Evolutionary conservation across 2,329 filamentous ascomycete genomes (phyloP).

Genomic region (Ascomycota sp.): DNA sequence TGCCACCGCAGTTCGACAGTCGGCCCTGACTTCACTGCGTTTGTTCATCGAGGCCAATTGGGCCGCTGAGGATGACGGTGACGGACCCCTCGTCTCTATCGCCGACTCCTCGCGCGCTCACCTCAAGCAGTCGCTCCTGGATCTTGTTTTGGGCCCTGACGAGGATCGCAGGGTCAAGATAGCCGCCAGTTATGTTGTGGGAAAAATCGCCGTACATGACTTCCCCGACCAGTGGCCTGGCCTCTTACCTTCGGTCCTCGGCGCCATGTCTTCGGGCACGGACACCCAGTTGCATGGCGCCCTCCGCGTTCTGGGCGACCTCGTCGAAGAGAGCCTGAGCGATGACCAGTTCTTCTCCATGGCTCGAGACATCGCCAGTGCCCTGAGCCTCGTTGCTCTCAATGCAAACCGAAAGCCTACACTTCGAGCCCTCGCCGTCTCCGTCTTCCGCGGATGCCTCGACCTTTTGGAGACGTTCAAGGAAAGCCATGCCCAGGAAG

Average conservation of each 20-base stretch:
- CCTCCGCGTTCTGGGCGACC: conserved; percentile 66
- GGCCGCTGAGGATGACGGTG: conserved; percentile 56
- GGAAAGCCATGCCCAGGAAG: conserved; percentile 71
- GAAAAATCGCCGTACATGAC: conserved; percentile 84
- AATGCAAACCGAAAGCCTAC: conserved; percentile 54
- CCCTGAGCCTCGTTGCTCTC: conserved; percentile 64
- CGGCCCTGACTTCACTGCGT: conserved; percentile 61
- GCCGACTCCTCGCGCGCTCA: conserved; percentile 52
- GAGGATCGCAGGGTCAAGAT: conserved; percentile 73
- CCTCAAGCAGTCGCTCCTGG: conserved; percentile 54
- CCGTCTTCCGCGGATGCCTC: conserved; percentile 79
- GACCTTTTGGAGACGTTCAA: conserved; percentile 93
- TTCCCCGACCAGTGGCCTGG: conserved; percentile 92
- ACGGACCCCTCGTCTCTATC: conserved; percentile 40
- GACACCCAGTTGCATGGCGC: conserved; percentile 76
- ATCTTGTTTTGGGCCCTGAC: conserved; percentile 52
- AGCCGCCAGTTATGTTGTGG: conserved; percentile 67
- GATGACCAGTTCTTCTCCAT: conserved; percentile 91
- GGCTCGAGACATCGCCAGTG: conserved; percentile 66
- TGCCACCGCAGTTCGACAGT: conserved; percentile 57
- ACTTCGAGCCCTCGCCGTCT: conserved; percentile 68
- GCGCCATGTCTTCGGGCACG: conserved; percentile 52
- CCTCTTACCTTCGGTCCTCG: conserved; percentile 62
- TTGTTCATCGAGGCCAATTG: conserved; percentile 72
- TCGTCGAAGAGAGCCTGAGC: conserved; percentile 83